Conservation (phyloP, 371 early-diverging fungal genomes). For the Actinomucor elegans region DNA sequence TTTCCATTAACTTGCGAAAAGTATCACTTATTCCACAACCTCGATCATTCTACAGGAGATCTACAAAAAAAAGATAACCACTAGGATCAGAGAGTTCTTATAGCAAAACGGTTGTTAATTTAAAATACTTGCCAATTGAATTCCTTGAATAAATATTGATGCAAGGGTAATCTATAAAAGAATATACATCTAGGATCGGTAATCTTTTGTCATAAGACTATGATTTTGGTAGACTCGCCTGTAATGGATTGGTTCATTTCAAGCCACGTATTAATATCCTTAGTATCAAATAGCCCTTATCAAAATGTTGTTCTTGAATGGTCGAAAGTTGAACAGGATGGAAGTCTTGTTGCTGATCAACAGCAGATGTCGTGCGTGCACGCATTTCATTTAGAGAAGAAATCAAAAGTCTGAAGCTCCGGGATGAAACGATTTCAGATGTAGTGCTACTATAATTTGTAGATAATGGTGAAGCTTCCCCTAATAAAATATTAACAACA, state of each 20-base stretch:
- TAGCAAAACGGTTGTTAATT: neutral
- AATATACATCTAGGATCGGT: conserved; percentile 11
- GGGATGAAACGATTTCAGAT: neutral
- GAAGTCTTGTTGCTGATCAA: neutral
- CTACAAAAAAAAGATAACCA: conserved; percentile 7
- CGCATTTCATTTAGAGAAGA: neutral
- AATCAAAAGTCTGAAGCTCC: neutral
- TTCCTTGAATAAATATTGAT: neutral
- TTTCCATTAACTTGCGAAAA: too few relatives aligned
- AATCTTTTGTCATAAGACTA: neutral
- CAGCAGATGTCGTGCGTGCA: neutral
- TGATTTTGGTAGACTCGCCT: conserved; percentile 9
- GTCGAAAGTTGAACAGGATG: too few relatives aligned
- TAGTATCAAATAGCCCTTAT: neutral
- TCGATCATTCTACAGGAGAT: conserved; percentile 2
- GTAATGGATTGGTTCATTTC: neutral
- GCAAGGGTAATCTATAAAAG: conserved; percentile 3
- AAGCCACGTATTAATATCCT: too few relatives aligned
- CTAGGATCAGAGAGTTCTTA: conserved; percentile 22
- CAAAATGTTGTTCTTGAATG: neutral
- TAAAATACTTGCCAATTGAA: conserved; percentile 20
- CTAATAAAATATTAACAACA: neutral
- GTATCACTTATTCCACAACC: too few relatives aligned
- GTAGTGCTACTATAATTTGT: neutral
- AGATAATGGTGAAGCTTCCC: neutral